Evolutionary conservation across 1,284 basidiomycete genomes (phyloP).

Genomic region (Tetrapyrgos nigripes): DNA sequence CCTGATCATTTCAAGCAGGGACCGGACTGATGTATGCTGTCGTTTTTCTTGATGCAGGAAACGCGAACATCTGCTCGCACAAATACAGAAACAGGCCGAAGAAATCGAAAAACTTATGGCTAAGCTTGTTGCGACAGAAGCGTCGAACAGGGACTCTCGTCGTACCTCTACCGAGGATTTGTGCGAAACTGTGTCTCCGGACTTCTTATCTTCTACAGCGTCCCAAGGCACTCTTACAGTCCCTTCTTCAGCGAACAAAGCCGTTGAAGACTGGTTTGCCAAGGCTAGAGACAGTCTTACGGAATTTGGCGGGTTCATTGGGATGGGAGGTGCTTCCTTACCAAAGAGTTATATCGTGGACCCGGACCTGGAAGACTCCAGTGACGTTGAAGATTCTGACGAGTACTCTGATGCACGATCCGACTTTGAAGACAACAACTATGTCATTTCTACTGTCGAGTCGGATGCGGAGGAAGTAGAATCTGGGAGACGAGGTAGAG

Average conservation of each 20-base stretch:
- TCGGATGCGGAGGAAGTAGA: slow-evolving; percentile 35
- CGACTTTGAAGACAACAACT: slow-evolving; percentile 32
- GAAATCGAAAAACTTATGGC: slow-evolving; percentile 73
- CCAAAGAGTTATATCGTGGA: slow-evolving; percentile 56
- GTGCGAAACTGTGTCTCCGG: slow-evolving; percentile 38
- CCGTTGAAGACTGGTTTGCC: slow-evolving; percentile 74
- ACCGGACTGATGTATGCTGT: slow-evolving; percentile 11
- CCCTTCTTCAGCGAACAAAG: slow-evolving; percentile 36
- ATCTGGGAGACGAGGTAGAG: slow-evolving; percentile 22
- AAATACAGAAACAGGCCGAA: slow-evolving; percentile 74
- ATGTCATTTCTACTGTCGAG: slow-evolving; percentile 34
- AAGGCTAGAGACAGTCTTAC: slow-evolving; percentile 71
- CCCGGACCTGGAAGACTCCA: slow-evolving; percentile 46
- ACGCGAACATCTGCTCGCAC: slow-evolving; percentile 75
- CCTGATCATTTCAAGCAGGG: neutral
- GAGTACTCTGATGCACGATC: neutral
- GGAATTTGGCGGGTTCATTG: slow-evolving; percentile 69
- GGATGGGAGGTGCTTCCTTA: slow-evolving; percentile 58
- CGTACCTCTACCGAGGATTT: slow-evolving; percentile 19
- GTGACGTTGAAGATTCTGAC: slow-evolving; percentile 38
- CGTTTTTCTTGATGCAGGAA: slow-evolving; percentile 50
- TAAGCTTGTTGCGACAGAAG: slow-evolving; percentile 65
- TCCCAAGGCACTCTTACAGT: slow-evolving; percentile 31
- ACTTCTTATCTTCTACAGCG: slow-evolving; percentile 41
- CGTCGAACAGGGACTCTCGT: slow-evolving; percentile 24